Base-by-base conservation (phyloP, 352 stramenopile species). In the Globisporangium spinosum region DNA sequence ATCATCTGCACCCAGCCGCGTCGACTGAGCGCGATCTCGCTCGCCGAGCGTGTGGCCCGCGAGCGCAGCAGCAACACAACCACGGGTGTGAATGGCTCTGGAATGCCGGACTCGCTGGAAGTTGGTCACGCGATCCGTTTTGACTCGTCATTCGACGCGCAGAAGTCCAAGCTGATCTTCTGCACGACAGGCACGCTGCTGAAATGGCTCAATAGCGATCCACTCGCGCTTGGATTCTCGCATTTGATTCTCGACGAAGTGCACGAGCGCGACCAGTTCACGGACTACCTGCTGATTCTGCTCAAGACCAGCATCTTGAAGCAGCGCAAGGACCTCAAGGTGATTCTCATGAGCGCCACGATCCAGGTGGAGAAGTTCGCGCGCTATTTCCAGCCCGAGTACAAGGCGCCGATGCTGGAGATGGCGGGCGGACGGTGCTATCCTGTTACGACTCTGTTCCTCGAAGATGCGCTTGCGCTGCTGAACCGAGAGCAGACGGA, bases 241-340 rank as follows among this genome's bases (percentile, higher is more conserved):
- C 90, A 98, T 64, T 77, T 99, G 43, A 97, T 99, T 58, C 86
- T 99, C 32, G 95, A 99, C 69, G 96, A 99, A 87, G 95, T 98
- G 29, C 93, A 98, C 78, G 96, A 99, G 75, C 88, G 95, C 13
- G 94, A 98, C 70, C 89, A 95, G 59, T 97, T 97, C 66, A 98
- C 93, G 0, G 97, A 99, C 69, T 98, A 99, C 71, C 71, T 99
- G 55, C 82, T 99, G 38, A 98, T 99, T 70, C 70, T 97, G 58
- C 84, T 98, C 75, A 96, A 86, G 71, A 92, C 78, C 20, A 95
- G 71, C 23, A 88, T 98, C 55, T 76, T 97, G 4, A 79, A 82
- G 58, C 80, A 89, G 27, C 78, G 90, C 57, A 80, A 80, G 20
- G 77, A 97, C 69, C 80, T 98, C 23, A 93, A 96, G 72, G 73